Evolutionary conservation across 352 stramenopile species (phyloP).

Genomic region (Globisporangium emineosum): DNA sequence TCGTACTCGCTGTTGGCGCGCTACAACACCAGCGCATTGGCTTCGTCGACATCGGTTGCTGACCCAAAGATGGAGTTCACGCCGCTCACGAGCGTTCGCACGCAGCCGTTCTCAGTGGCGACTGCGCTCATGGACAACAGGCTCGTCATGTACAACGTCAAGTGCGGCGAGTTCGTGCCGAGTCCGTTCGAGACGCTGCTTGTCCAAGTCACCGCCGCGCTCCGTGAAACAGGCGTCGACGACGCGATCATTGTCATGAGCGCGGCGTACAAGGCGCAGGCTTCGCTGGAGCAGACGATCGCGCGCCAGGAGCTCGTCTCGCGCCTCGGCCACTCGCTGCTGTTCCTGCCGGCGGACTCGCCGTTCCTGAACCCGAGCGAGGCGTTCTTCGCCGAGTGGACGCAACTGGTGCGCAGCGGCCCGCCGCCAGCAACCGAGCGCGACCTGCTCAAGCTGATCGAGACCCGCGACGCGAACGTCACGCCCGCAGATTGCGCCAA

Average conservation of each 20-base stretch:
- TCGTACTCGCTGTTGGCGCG: conserved; percentile 5
- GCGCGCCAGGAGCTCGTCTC: background rate
- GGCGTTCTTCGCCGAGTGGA: conserved; percentile 1
- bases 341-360: conserved; percentile 1
- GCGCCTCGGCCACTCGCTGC: background rate
- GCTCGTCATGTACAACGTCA: background rate
- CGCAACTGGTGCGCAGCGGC: background rate
- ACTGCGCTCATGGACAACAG: background rate
- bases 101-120: background rate
- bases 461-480: conserved; percentile 1
- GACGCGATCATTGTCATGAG: background rate
- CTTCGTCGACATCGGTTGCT: background rate
- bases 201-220: background rate
- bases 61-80: background rate
- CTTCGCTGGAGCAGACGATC: background rate
- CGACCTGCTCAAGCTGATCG: background rate
- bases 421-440: background rate
- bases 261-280: background rate
- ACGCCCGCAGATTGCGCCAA: background rate
- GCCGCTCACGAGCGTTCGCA: background rate
- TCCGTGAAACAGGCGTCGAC: background rate
- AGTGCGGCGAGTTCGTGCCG: background rate
- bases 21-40: background rate
- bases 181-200: conserved; percentile 1
- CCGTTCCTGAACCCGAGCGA: conserved; percentile 1